phyloP scores from a whole-genome alignment of 139 green algal species.

The Coccomyxa sp. region DNA sequence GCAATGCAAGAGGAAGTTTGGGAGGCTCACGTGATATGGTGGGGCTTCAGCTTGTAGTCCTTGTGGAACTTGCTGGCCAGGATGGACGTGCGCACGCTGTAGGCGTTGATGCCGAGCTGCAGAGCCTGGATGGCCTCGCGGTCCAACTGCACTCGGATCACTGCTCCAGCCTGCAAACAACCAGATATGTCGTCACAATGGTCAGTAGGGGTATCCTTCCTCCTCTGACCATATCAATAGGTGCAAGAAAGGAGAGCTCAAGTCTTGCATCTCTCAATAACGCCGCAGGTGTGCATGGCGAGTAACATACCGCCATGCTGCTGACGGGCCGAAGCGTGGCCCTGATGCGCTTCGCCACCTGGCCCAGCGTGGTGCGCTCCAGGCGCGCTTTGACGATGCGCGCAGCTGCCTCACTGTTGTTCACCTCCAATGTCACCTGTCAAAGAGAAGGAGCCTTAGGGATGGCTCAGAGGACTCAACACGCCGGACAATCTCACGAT shows the following conservation, averaged over 20 bases:
- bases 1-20: neutral
- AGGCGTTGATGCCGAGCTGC: slow-evolving; percentile 65
- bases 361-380: slow-evolving; percentile 83
- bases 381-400: slow-evolving; percentile 89
- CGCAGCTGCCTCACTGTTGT: slow-evolving; percentile 62
- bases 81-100: slow-evolving; percentile 8
- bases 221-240: too few species aligned
- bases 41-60: slow-evolving; percentile 67
- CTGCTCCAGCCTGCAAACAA: neutral
- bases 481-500: neutral
- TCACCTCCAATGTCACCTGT: slow-evolving; percentile 62
- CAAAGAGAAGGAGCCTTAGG: too few species aligned
- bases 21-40: slow-evolving; percentile 39
- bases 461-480: too few species aligned
- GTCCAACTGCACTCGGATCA: slow-evolving; percentile 42
- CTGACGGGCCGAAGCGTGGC: slow-evolving; percentile 24
- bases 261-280: too few species aligned
- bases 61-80: slow-evolving; percentile 23
- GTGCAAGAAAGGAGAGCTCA: too few species aligned
- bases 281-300: too few species aligned
- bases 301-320: too few species aligned
- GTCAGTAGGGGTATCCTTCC: too few species aligned
- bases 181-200: neutral
- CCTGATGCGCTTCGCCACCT: slow-evolving; percentile 62
- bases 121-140: slow-evolving; percentile 52